Base-by-base conservation (phyloP, 495 filamentous ascomycete species). In the Wilcoxina mikolae region DNA sequence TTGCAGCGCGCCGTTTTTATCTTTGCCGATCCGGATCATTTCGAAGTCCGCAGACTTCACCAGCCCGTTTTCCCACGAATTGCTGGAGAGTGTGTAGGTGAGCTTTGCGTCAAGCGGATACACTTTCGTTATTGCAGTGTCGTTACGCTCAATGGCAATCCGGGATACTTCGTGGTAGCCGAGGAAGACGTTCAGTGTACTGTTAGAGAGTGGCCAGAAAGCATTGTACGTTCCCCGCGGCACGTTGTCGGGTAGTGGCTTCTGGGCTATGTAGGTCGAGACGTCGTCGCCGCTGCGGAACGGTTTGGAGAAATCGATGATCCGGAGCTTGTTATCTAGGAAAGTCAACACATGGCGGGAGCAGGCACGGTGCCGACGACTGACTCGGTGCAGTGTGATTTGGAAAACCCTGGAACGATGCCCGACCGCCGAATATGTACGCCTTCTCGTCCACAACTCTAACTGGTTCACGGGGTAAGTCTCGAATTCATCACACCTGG, bases 351-450 rank as follows among this genome's bases (percentile, higher is more conserved):
- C 2, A 17, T 2, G 43, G 23, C 22, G 11, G 3, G 35, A 39
- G 15, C 2, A 39, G 3, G 4, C 11, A 11, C 2, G 11, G 1
- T 24, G 23, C 23, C 23, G 1, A 3, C n/a, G 11, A 2, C 2
- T 3, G n/a, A 46, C 22, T 46, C 43, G n/a, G 43, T 46, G 17
- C 43, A 46, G 43, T 24, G 43, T 24, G 23, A 20, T 18, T 46
- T 2, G 2, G 1, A 46, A 24, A 39, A 1, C 11, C 11, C 1
- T 46, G 1, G 17, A 10, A 46, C 1, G 23, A 1, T 46, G 43
- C 2, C 47, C 47, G 29, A 33, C 47, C 47, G 12, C 47, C 47
- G 24, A 18, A 50, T 12, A 50, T 50, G 26, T 50, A 50, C 10
- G 26, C 47, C 20, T 27, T 50, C 15, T 33, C 15, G 23, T 50